Base-by-base conservation (phyloP, 805 yeast genomes). In the Saccharomycodes ludwigii region DNA sequence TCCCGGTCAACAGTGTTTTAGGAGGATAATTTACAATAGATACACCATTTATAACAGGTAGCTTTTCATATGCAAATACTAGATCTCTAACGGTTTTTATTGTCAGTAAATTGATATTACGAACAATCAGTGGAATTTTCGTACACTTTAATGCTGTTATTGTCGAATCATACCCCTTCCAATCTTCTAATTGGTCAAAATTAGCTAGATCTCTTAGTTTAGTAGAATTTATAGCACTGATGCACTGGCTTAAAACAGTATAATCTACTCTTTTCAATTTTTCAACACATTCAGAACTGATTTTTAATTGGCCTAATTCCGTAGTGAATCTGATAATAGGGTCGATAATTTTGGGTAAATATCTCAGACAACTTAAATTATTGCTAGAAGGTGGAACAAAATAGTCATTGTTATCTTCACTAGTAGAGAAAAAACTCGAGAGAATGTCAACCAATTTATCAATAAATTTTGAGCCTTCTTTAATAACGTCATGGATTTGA, bases 381-480 rank as follows among this genome's bases (percentile, higher is more conserved):
- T 77, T 80, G 1, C 84, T 62, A 33, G 61, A 60, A 1, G 77
- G 76, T 3, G 88, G 86, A 43, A 73, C 75, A 1, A 76, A 76
- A 47, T 59, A 70, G 21, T 54, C 52, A 16, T 30, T 29, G 16
- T 40, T 36, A 6, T 37, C 39, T 34, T 53, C 57, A 2, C 63
- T 49, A 3, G 66, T 52, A 19, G 43, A 42, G 40, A 62, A 60
- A 21, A 63, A 49, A 5, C 28, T 35, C 1, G 47, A 32, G 6
- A 62, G 26, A 23, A 48, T 49, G 3, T 46, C 40, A 21, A 53
- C 42, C 21, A 68, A 39, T 11, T 52, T 30, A 4, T 52, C 57
- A 4, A 63, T 50, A 25, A 71, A 52, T 2, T 51, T 56, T 35
- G 57, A 50, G 32, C 69, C 59, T 30, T 63, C 54, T 6, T 46